Conservation (phyloP, 2,329 filamentous ascomycete genomes). For the Achaetomium macrosporum region DNA sequence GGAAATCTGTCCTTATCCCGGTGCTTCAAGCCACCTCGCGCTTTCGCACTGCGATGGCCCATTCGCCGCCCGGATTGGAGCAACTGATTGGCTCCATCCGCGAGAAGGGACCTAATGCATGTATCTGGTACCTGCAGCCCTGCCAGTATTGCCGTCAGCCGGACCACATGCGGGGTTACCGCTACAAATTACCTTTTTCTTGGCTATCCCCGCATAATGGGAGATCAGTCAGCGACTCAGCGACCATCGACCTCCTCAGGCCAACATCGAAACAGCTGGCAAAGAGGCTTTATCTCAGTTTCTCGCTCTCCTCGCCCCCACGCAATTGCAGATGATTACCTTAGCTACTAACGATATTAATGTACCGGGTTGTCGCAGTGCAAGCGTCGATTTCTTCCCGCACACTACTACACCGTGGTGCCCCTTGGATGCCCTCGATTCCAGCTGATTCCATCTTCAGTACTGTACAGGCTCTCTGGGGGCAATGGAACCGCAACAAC, state of each 20-base stretch:
- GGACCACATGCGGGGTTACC: not conserved
- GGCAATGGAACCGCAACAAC: not conserved
- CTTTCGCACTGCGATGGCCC: constrained; percentile 15
- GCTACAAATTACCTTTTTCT: not conserved
- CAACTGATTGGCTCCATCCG: constrained; percentile 1
- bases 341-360: too few species aligned
- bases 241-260: too few species aligned
- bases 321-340: too few species aligned
- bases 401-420: not conserved
- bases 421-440: not conserved
- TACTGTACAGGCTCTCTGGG: not conserved
- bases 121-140: constrained; percentile 15
- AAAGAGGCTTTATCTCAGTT: not conserved
- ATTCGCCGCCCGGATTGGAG: constrained; percentile 11
- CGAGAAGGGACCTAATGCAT: not conserved
- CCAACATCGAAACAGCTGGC: not conserved
- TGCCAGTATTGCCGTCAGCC: constrained; percentile 3
- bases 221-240: not conserved
- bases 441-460: constrained; percentile 10
- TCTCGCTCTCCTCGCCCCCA: too few species aligned
- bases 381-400: too few species aligned
- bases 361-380: too few species aligned
- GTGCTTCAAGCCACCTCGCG: constrained; percentile 23
- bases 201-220: not conserved
- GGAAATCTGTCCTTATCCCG: constrained; percentile 26